These are phyloP conservation scores for Straminergon stramineum DNA, from an alignment of 225 moss, liverwort and hornwort genomes.

Conservation along the genomic window DNA sequence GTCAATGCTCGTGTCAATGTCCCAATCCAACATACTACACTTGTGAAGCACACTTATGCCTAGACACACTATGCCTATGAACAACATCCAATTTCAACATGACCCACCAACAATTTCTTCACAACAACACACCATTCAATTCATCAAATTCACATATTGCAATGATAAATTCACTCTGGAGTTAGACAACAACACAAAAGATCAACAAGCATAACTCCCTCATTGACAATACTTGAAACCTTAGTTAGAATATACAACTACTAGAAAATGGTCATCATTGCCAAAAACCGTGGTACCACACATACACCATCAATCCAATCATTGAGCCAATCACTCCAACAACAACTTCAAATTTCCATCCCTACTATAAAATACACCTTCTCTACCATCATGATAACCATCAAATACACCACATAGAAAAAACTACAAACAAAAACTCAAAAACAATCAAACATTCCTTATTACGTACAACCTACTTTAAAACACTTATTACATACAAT, in stretches of 20 bases:
- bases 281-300: too few relatives aligned
- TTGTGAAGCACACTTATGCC: neutral
- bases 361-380: too few relatives aligned
- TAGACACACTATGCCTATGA: fast-evolving
- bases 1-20: neutral
- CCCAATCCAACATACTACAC: neutral
- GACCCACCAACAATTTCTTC: too few relatives aligned
- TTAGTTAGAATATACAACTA: too few relatives aligned
- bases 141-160: neutral
- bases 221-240: too few relatives aligned
- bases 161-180: fast-evolving
- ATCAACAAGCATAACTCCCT: too few relatives aligned
- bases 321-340: too few relatives aligned
- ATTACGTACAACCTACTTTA: neutral
- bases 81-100: neutral
- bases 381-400: neutral
- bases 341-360: too few relatives aligned
- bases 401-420: neutral
- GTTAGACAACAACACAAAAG: too few relatives aligned
- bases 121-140: neutral
- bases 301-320: too few relatives aligned
- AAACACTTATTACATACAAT: neutral
- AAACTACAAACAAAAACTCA: neutral
- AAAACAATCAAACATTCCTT: neutral
- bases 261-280: too few relatives aligned